Percentiles rank a stretch among this genome's conserved stretches.
Conservation (phyloP, 2,329 filamentous ascomycete species). For the Aspergillus quadricinctus region DNA sequence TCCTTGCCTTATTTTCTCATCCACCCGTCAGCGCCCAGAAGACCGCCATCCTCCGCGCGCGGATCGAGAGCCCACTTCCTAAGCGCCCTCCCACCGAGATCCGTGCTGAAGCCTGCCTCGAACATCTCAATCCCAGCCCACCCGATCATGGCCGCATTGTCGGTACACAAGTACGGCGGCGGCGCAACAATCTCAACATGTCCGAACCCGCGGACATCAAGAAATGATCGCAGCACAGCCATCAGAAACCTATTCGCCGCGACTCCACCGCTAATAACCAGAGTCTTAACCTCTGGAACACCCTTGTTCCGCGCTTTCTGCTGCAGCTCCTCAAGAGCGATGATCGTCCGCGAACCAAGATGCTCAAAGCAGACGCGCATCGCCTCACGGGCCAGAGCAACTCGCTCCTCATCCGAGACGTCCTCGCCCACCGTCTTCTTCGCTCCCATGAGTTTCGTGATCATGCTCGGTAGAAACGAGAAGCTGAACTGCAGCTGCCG, state of each 20-base stretch:
- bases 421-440: constrained; percentile 23
- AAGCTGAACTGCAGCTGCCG: constrained; percentile 67
- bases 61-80: constrained; percentile 73
- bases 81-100: constrained; percentile 56
- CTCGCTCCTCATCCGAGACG: constrained; percentile 58
- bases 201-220: constrained; percentile 64
- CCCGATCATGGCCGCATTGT: constrained; percentile 97
- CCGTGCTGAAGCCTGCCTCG: constrained; percentile 65
- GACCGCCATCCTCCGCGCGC: constrained; percentile 57
- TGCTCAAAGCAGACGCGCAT: constrained; percentile 88
- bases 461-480: constrained; percentile 62
- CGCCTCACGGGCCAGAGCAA: constrained; percentile 63
- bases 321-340: constrained; percentile 55
- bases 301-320: constrained; percentile 7
- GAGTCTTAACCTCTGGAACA: constrained; percentile 46
- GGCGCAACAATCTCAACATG: constrained; percentile 65
- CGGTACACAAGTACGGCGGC: constrained; percentile 75
- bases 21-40: constrained; percentile 60
- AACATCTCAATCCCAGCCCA: constrained; percentile 95
- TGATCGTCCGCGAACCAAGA: constrained; percentile 67
- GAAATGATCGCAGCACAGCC: constrained; percentile 56
- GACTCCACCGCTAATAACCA: constrained; percentile 87
- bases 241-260: constrained; percentile 78
- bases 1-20: constrained; percentile 17
- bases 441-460: constrained; percentile 54